These are phyloP conservation scores for Claviceps citrina DNA, from an alignment of 2,329 filamentous ascomycete species.

Conservation along the genomic window DNA sequence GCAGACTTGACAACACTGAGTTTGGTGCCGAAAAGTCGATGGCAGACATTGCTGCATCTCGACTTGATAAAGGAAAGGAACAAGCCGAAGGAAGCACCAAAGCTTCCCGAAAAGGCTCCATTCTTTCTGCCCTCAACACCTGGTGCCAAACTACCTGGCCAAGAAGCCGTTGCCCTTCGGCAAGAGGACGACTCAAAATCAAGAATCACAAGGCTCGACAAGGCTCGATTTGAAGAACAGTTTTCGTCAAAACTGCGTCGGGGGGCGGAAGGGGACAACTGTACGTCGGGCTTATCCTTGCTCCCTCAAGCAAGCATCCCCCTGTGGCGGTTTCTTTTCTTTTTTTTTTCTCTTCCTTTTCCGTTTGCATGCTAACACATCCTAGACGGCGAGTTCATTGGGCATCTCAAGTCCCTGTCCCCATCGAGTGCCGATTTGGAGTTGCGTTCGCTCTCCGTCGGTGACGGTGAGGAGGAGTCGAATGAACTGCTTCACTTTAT, in stretches of 20 bases:
- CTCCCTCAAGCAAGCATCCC: too few relatives aligned
- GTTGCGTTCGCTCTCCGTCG: conserved; percentile 58
- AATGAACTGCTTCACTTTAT: conserved; percentile 72
- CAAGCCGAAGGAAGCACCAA: conserved; percentile 82
- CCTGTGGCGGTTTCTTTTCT: background rate
- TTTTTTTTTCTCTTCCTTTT: background rate
- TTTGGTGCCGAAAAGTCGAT: conserved; percentile 74
- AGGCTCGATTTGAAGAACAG: conserved; percentile 37
- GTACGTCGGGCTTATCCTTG: conserved; percentile 26
- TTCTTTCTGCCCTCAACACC: conserved; percentile 75
- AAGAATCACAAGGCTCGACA: conserved; percentile 54
- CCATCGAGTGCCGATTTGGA: conserved; percentile 83
- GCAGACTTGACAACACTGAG: conserved; percentile 75
- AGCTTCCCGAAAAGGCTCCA: conserved; percentile 82
- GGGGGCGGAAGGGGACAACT: conserved; percentile 41
- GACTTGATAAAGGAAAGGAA: conserved; percentile 89
- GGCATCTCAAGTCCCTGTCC: conserved; percentile 63
- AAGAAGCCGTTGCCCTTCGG: conserved; percentile 17
- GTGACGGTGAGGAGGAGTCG: conserved; percentile 30
- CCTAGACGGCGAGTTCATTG: conserved; percentile 50
- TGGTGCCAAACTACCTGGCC: conserved; percentile 24
- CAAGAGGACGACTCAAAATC: conserved; percentile 36
- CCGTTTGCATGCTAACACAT: conserved; percentile 12
- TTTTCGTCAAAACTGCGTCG: conserved; percentile 42
- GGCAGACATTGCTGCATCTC: conserved; percentile 87